Evolutionary conservation across 2,329 filamentous ascomycete genomes (phyloP), one percentile per base, ranked within the genome.

Genomic region (Scortechinia acanthostroma): DNA sequence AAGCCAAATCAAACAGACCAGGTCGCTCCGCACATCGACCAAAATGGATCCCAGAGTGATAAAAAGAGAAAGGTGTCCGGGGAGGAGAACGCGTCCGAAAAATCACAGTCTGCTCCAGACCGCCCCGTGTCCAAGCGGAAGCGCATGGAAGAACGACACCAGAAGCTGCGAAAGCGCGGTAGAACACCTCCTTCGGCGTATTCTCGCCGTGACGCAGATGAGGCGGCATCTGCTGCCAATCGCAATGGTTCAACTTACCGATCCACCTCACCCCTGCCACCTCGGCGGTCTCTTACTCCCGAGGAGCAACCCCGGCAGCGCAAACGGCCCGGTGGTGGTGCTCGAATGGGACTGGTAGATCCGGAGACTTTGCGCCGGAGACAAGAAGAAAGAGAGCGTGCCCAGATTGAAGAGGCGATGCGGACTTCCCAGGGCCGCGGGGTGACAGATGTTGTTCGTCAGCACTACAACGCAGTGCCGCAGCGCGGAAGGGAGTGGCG

Each of bases 401-500:
- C 59, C 48, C 58, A 61, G 44, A 64, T 66, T 42, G 61, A 61
- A 1, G 54, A 62, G 14, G 35, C 35, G 6, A 40, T 40, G 35
- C 35, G 35, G 17, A 13, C 10, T 6, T 40, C 35, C 17, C 35
- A 19, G 6, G 35, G 20, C 17, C 10, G 35, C 6, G 35, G 35
- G 10, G 17, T 40, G 35, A 13, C 35, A 19, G 89, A 97, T 57
- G 83, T 95, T 4, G 93, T 97, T 43, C 80, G 84, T 43, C 84
- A 95, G 52, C 91, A 96, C 64, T 98, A 98, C 74, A 98, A 98
- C 64, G 84, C 87, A 28, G 91, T 97, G 0, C 91, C 91, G 0
- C 87, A 98, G 68, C 80, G 91, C 22, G 93, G 93, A 13, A 81
- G 91, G 45, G 90, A 96, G 57, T 98, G 93, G 91, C 81, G 93